Evolutionary conservation across 257 asterid species (phyloP).

Genomic region (Ajuga chamaepitys): DNA sequence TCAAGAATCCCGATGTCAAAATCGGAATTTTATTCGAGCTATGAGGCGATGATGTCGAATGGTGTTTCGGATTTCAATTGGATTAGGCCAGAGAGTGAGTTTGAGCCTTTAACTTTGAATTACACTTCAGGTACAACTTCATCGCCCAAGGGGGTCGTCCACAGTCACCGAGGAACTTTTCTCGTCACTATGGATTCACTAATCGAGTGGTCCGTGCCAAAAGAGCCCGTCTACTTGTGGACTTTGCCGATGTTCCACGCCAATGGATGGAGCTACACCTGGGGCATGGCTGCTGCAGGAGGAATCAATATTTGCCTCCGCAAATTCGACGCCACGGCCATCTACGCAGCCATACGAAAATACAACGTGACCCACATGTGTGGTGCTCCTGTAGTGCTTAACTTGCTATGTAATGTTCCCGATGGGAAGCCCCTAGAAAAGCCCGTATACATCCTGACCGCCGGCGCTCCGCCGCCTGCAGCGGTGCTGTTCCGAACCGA

Average conservation of each 20-base stretch:
- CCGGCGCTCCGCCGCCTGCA: conserved; percentile 81
- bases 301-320: conserved; percentile 64
- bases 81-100: conserved; percentile 52
- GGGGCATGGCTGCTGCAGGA: conserved; percentile 85
- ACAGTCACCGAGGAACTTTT: conserved; percentile 61
- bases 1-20: background rate
- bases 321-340: conserved; percentile 38
- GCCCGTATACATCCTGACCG: conserved; percentile 50
- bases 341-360: conserved; percentile 32
- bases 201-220: conserved; percentile 54
- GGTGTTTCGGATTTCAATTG: conserved; percentile 55
- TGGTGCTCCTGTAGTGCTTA: conserved; percentile 85
- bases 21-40: conserved; percentile 5
- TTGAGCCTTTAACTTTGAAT: conserved; percentile 46
- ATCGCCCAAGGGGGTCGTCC: conserved; percentile 75
- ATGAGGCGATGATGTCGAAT: conserved; percentile 28
- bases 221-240: conserved; percentile 68
- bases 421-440: conserved; percentile 13
- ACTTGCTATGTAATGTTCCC: conserved; percentile 41
- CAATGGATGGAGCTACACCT: conserved; percentile 78
- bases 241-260: conserved; percentile 92
- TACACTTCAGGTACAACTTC: conserved; percentile 92
- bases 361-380: conserved; percentile 74
- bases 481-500: conserved; percentile 52
- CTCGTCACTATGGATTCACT: conserved; percentile 46